Base-by-base conservation (phyloP, 106 monocot genomes). In the Vanilla planifolia region DNA sequence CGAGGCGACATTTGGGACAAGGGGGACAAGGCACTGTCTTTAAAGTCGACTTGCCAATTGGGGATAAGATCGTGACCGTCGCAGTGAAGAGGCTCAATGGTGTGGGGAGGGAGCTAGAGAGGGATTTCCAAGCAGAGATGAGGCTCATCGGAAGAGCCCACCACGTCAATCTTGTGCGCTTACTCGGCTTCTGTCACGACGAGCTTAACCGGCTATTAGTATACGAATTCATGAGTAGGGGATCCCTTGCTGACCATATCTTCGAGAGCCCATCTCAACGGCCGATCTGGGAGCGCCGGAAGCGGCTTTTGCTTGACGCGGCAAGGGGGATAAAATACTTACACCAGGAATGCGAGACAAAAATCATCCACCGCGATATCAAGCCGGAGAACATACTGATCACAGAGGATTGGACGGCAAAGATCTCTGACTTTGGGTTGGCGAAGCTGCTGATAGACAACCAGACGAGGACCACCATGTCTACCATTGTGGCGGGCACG, bases 351-450 rank as follows among this genome's bases (percentile, higher is more conserved):
- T 55, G 55, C 33, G 55, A 55, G 8, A 33, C 33, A 6, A 55
- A 55, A 25, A 32, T 55, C 32, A 55, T 55, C 28, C 55, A 55
- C 19, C 55, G 55, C 16, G 55, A 55, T 14, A 55, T 55, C 1
- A 55, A 55, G 28, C 55, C 55, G 5, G 55, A 55, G 55, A 34
- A 25, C 48, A 60, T 39, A 43, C 51, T 25, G 29, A 63, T 24
- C 57, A 57, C 3, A 10, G 63, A 48, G 6, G 34, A 50, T 16
- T 22, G 66, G 41, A 51, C 50, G 5, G 67, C 67, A 20, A 74
- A 74, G 52, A 67, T 74, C 30, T 62, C 83, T 0, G 82, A 82
- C 43, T 82, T 82, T n/a, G 82, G 82, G 36, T 5, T 82, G 7
- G 73, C 77, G 0, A 77, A 70, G 60, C 55, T 77, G 0, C 20